These are phyloP conservation scores for Fagopyrum tataricum DNA, from an alignment of 148 eudicot genomes.

Conservation along the genomic window DNA sequence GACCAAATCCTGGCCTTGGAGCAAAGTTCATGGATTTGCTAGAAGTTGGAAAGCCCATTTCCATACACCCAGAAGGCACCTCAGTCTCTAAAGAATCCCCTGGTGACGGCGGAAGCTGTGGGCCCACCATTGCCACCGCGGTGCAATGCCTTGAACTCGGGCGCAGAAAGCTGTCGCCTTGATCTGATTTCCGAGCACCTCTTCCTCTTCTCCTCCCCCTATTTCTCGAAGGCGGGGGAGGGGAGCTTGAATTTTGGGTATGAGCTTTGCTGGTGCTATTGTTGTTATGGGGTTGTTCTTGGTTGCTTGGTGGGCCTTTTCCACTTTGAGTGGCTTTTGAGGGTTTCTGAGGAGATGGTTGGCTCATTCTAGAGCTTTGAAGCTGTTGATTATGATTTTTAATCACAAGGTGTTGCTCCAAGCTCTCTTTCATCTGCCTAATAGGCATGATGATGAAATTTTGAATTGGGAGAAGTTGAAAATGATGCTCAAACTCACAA, in stretches of 20 bases:
- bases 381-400: slow-evolving; percentile 28
- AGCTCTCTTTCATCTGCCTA: slow-evolving; percentile 55
- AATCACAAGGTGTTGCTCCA: slow-evolving; percentile 50
- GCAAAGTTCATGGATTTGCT: slow-evolving; percentile 45
- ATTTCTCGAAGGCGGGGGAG: slow-evolving; percentile 33
- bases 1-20: slow-evolving; percentile 62
- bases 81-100: background rate
- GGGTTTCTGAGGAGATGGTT: slow-evolving; percentile 28
- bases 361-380: slow-evolving; percentile 26
- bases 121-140: slow-evolving; percentile 24
- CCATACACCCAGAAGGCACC: slow-evolving; percentile 14
- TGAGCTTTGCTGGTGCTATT: slow-evolving; percentile 18
- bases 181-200: slow-evolving; percentile 57
- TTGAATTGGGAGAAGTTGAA: slow-evolving; percentile 3
- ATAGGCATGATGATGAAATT: slow-evolving; percentile 41
- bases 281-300: slow-evolving; percentile 15
- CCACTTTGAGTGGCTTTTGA: slow-evolving; percentile 39
- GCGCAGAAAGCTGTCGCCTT: slow-evolving; percentile 36
- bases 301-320: slow-evolving; percentile 36
- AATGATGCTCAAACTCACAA: slow-evolving; percentile 16
- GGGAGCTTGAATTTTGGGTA: slow-evolving; percentile 23
- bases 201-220: slow-evolving; percentile 59
- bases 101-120: slow-evolving; percentile 1
- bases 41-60: slow-evolving; percentile 42
- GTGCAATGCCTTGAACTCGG: slow-evolving; percentile 58